These are phyloP conservation scores for Penicillium sp. DNA, from an alignment of 2,329 filamentous ascomycete genomes.

Conservation along the genomic window DNA sequence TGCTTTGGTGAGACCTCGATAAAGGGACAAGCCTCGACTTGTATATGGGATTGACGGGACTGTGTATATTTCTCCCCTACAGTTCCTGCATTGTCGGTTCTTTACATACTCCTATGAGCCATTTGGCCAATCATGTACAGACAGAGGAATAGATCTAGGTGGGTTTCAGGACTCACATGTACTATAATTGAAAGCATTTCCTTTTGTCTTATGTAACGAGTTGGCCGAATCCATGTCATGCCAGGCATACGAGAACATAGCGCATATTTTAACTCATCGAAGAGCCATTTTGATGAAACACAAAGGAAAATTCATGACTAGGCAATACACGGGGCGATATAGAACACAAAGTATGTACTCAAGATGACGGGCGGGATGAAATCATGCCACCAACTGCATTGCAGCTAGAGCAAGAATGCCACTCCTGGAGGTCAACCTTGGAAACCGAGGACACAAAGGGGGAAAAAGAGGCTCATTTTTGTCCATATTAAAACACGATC, in stretches of 20 bases:
- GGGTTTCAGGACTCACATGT: constrained; percentile 20
- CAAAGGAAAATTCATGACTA: constrained; percentile 42
- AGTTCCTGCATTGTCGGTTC: not conserved
- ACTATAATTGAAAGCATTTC: constrained; percentile 17
- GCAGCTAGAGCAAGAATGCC: constrained; percentile 17
- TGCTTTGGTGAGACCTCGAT: constrained; percentile 57
- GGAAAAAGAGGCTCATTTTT: constrained; percentile 41
- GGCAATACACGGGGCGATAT: constrained; percentile 35
- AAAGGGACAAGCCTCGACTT: constrained; percentile 20
- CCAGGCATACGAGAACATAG: not conserved
- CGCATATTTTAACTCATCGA: not conserved
- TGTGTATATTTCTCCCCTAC: not conserved
- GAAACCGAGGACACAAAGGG: constrained; percentile 32
- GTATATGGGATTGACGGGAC: constrained; percentile 7
- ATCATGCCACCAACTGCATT: constrained; percentile 9
- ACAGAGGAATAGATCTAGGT: constrained; percentile 23
- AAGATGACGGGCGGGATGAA: constrained; percentile 27
- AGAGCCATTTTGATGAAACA: constrained; percentile 17
- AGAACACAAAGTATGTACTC: constrained; percentile 39
- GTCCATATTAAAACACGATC: constrained; percentile 50
- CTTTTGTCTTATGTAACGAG: not conserved
- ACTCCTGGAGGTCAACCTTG: constrained; percentile 17
- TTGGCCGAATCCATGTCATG: not conserved
- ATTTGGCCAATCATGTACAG: constrained; percentile 21
- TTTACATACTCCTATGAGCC: not conserved